A percentile compares a stretch with the other conserved stretches of the same genome.
These are phyloP conservation scores for Citrus australasica DNA, from an alignment of 345 rosid genomes.

Conservation along the genomic window DNA sequence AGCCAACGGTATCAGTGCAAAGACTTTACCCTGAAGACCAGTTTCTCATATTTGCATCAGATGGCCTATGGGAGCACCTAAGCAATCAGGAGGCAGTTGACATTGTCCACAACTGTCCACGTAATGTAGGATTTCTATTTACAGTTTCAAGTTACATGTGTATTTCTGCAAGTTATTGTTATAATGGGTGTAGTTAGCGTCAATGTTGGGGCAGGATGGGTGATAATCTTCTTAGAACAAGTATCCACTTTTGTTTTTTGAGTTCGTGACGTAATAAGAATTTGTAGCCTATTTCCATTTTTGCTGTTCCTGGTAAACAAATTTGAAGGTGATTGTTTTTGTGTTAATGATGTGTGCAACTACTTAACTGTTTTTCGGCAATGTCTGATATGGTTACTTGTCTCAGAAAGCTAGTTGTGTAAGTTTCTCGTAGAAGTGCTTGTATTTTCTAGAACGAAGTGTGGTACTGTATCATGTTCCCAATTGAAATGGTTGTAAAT, in stretches of 20 bases:
- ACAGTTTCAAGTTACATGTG: neutral
- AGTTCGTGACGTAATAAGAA: neutral
- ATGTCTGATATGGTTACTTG: neutral
- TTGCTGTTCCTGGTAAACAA: neutral
- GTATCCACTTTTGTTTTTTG: neutral
- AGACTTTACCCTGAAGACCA: constrained; percentile 72
- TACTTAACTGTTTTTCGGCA: neutral
- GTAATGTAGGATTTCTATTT: constrained; percentile 53
- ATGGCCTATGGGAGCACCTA: constrained; percentile 97
- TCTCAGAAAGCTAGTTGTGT: neutral
- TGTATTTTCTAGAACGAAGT: neutral
- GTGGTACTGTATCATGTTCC: neutral
- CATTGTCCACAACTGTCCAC: constrained; percentile 73
- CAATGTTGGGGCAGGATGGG: constrained; percentile 3
- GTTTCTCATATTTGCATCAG: constrained; percentile 94
- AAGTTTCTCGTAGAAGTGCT: neutral
- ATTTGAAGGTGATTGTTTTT: neutral
- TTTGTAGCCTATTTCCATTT: neutral
- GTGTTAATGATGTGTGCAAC: neutral
- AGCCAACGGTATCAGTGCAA: constrained; percentile 74
- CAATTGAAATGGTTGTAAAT: neutral
- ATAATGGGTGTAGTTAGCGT: neutral
- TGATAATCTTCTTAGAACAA: constrained; percentile 8
- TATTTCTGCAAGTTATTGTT: neutral
- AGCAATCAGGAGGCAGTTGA: constrained; percentile 93